Base-by-base conservation (phyloP, 2,329 filamentous ascomycete genomes). In the Phialophora macrospora region DNA sequence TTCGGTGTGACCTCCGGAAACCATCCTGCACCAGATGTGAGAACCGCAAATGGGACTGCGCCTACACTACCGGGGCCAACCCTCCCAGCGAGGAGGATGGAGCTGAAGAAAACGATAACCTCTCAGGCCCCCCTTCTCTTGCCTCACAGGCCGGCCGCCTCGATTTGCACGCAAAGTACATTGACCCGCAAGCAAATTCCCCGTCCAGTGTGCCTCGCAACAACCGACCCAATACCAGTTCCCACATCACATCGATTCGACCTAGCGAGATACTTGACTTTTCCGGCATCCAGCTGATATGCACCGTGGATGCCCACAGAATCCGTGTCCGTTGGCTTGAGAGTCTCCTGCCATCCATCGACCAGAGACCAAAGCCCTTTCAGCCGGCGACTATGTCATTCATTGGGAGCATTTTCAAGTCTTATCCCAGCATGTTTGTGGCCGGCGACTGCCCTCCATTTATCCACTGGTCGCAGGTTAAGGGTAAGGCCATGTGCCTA, bases 241-340 rank as follows among this genome's bases (percentile, higher is more conserved):
- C 22, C 48, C 9, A 14, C 14, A 24, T 28, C 48, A 51, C 12
- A 51, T 51, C 32, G 24, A 41, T 4, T 32, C 2, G n/a, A 14
- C 1, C n/a, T n/a, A 30, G 20, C 30, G 55, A 57, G 22, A 32
- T 28, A 6, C 41, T 66, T 17, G 34, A 66, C 32, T 66, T 66
- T 51, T 22, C 55, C 6, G 20, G 51, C 41, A 52, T 63, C 24
- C 24, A 62, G n/a, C 75, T 85, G 6, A 64, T 78, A 0, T 83
- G 81, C 63, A 79, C 80, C 1, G 82, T 84, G 67, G 77, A 83
- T 55, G 78, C 77, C 0, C 78, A 82, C 26, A 78, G 78, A 17
- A 83, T 84, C 56, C 77, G 75, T 12, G 82, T 81, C 48, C 81
- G 82, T 11, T 85, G 82, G 82, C 72, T 84, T 28, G 78, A 82